Conservation (phyloP, 495 filamentous ascomycete genomes). For the Daldinia loculata region DNA sequence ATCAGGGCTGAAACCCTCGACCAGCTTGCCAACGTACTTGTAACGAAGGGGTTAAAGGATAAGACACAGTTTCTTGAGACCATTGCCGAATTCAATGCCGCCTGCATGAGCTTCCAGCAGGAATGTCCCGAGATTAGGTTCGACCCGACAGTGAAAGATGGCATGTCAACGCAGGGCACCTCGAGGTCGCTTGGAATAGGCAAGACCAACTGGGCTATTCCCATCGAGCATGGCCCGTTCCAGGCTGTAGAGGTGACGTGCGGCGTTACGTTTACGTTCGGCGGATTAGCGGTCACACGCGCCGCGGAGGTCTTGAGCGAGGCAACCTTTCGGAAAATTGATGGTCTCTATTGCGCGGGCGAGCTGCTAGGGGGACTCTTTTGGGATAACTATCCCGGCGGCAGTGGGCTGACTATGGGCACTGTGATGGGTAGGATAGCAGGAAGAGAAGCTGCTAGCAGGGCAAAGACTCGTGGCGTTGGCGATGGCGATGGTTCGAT, state of each 20-base stretch:
- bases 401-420: conserved; percentile 64
- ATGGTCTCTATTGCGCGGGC: conserved; percentile 64
- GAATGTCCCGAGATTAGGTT: conserved; percentile 55
- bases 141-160: conserved; percentile 66
- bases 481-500: neutral
- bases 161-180: conserved; percentile 62
- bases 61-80: conserved; percentile 56
- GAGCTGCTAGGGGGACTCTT: conserved; percentile 73
- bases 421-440: conserved; percentile 40
- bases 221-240: conserved; percentile 64
- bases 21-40: conserved; percentile 61
- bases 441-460: conserved; percentile 32
- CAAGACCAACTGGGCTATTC: conserved; percentile 72
- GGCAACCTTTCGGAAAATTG: conserved; percentile 53
- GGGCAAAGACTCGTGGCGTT: conserved; percentile 8
- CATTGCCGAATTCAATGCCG: conserved; percentile 61
- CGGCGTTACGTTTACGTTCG: conserved; percentile 74
- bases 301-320: conserved; percentile 58
- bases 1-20: conserved; percentile 59
- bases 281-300: conserved; percentile 63
- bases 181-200: conserved; percentile 48
- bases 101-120: conserved; percentile 50
- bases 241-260: conserved; percentile 66
- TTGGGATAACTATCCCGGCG: conserved; percentile 70
- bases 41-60: conserved; percentile 53